Evolutionary conservation across 108 stramenopile genomes (phyloP).

Genomic region (Parmales sp.): DNA sequence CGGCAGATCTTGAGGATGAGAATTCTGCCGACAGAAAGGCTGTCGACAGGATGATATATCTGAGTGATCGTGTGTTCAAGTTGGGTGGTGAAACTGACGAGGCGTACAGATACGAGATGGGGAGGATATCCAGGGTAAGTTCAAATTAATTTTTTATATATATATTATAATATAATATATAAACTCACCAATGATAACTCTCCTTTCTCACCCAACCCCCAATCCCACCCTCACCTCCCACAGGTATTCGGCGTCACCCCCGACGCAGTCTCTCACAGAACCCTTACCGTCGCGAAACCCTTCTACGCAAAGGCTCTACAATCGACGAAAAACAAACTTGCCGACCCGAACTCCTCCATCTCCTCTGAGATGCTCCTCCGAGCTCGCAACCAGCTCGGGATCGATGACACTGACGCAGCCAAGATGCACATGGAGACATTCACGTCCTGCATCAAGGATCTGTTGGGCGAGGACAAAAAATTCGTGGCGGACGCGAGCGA

Average conservation of each 20-base stretch:
- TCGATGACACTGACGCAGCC: slow-evolving; percentile 48
- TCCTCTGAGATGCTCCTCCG: slow-evolving; percentile 54
- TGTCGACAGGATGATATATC: slow-evolving; percentile 67
- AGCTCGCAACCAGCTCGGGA: slow-evolving; percentile 59
- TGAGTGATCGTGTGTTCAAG: slow-evolving; percentile 58
- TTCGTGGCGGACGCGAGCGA: background rate
- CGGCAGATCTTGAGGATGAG: slow-evolving; percentile 64
- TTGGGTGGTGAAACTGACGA: slow-evolving; percentile 63
- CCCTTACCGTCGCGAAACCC: slow-evolving; percentile 52
- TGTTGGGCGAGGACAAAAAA: slow-evolving; percentile 27
- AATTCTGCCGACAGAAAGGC: slow-evolving; percentile 56
- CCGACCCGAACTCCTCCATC: slow-evolving; percentile 42
- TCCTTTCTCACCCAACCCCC: no score
- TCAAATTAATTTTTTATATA: no score
- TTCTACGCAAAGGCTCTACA: slow-evolving; percentile 66
- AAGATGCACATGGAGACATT: slow-evolving; percentile 61
- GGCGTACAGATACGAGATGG: slow-evolving; percentile 70
- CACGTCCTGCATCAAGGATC: slow-evolving; percentile 49
- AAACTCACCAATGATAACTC: no score
- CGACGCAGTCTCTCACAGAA: slow-evolving; percentile 40
- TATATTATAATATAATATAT: no score
- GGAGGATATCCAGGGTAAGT: slow-evolving; percentile 54
- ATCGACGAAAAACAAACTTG: slow-evolving; percentile 58
- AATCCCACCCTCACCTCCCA: no score
- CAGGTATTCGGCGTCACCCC: slow-evolving; percentile 40